Evolutionary conservation across 2,329 filamentous ascomycete genomes (phyloP).

Genomic region (Botrytis fragariae): DNA sequence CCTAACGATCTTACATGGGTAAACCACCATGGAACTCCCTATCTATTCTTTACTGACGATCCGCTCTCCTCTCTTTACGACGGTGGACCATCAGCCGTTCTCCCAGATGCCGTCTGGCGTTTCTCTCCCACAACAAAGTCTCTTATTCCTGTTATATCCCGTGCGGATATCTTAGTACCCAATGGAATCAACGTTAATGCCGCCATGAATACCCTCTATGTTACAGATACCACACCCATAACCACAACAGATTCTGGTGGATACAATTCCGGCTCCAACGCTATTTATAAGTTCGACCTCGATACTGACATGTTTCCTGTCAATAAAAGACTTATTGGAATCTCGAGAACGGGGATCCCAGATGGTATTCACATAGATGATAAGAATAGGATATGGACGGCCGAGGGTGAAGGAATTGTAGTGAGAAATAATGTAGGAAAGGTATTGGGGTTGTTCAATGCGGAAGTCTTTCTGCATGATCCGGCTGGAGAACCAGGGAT

Average conservation of each 20-base stretch:
- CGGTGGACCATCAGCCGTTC: neutral
- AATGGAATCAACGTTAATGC: slow-evolving; percentile 1
- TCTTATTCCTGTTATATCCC: slow-evolving; percentile 8
- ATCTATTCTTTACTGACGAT: slow-evolving; percentile 1
- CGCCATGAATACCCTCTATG: neutral
- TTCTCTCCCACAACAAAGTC: neutral
- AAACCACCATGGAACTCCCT: neutral
- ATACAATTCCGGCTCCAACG: neutral
- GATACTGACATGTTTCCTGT: neutral
- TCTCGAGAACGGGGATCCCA: slow-evolving; percentile 1
- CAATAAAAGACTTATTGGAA: slow-evolving; percentile 5
- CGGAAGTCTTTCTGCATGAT: neutral
- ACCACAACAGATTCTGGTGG: neutral
- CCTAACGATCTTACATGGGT: slow-evolving; percentile 8
- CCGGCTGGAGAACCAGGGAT: neutral
- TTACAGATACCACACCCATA: slow-evolving; percentile 2
- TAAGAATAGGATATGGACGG: slow-evolving; percentile 7
- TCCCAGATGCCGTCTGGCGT: slow-evolving; percentile 15
- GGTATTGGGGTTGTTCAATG: slow-evolving; percentile 12
- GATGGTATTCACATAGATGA: slow-evolving; percentile 19
- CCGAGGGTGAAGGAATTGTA: slow-evolving; percentile 6
- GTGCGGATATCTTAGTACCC: slow-evolving; percentile 1
- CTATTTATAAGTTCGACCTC: slow-evolving; percentile 11
- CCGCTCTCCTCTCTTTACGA: neutral
- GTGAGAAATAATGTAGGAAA: neutral